A percentile compares a stretch with the other conserved stretches of the same genome.
phyloP scores from a whole-genome alignment of 352 stramenopile species.

The Phytophthora vignae region DNA sequence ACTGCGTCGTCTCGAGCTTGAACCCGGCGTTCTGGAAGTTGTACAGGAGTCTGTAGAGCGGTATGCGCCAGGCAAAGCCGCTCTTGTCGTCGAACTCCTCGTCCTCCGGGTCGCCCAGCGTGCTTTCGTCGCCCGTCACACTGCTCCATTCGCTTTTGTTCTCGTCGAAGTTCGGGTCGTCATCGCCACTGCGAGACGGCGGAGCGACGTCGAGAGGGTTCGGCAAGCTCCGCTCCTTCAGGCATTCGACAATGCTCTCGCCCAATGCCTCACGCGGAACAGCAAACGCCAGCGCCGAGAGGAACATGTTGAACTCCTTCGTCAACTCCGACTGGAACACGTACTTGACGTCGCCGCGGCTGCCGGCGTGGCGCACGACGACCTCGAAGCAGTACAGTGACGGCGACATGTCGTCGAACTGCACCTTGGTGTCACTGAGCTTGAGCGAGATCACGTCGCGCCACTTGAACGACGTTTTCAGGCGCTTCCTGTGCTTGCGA shows the following conservation, averaged over 20 bases:
- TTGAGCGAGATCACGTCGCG: conserved; percentile 65
- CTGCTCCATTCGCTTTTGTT: conserved; percentile 86
- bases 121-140: conserved; percentile 86
- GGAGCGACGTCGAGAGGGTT: conserved; percentile 56
- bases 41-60: conserved; percentile 75
- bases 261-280: conserved; percentile 71
- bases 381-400: conserved; percentile 85
- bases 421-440: conserved; percentile 76
- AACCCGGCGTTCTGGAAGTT: conserved; percentile 78
- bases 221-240: conserved; percentile 69
- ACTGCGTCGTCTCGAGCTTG: conserved; percentile 68
- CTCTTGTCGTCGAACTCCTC: conserved; percentile 73
- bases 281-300: conserved; percentile 72
- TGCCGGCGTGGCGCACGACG: conserved; percentile 59
- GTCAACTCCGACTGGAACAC: conserved; percentile 77
- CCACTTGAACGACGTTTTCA: conserved; percentile 82
- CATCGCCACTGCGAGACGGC: conserved; percentile 35
- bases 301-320: conserved; percentile 84
- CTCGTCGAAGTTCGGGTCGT: conserved; percentile 65
- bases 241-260: conserved; percentile 65
- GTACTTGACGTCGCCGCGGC: conserved; percentile 73
- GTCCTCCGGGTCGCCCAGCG: conserved; percentile 80
- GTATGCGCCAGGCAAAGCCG: conserved; percentile 67
- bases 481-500: conserved; percentile 74
- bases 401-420: conserved; percentile 87